Evolutionary conservation across 148 eudicot species (phyloP).

Genomic region (Rhododendron vialii): DNA sequence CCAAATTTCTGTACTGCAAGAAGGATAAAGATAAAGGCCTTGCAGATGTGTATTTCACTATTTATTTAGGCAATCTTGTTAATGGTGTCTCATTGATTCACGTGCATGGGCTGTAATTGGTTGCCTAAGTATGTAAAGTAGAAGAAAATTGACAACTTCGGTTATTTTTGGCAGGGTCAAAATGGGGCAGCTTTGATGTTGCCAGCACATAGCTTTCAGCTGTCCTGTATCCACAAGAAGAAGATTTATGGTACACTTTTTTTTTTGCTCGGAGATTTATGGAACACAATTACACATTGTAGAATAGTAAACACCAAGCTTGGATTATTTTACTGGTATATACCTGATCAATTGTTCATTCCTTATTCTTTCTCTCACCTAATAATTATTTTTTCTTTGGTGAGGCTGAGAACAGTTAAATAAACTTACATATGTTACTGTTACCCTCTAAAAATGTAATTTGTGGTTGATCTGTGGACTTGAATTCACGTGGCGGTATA

Average conservation of each 20-base stretch:
- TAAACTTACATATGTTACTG: neutral
- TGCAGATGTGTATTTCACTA: neutral
- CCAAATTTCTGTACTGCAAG: neutral
- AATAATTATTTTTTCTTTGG: neutral
- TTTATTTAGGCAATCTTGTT: neutral
- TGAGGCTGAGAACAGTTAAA: neutral
- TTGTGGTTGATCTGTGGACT: neutral
- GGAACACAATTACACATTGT: neutral
- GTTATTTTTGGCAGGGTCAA: conserved; percentile 6
- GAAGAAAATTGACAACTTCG: neutral
- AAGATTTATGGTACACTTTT: neutral
- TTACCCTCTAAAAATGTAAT: neutral
- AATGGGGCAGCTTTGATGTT: neutral
- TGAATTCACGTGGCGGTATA: neutral
- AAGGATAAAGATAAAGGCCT: neutral
- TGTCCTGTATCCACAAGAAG: neutral
- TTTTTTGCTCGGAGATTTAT: neutral
- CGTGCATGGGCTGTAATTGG: neutral
- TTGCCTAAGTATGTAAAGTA: neutral
- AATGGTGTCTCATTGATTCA: neutral
- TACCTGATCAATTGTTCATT: neutral
- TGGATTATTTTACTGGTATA: conserved; percentile 4
- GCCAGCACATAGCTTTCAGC: neutral
- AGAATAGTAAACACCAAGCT: neutral
- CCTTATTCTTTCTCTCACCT: neutral